A percentile compares a stretch with the other conserved stretches of the same genome.
These are phyloP conservation scores for Trypethelium eluteriae DNA, from an alignment of 495 filamentous ascomycete species.

Conservation along the genomic window DNA sequence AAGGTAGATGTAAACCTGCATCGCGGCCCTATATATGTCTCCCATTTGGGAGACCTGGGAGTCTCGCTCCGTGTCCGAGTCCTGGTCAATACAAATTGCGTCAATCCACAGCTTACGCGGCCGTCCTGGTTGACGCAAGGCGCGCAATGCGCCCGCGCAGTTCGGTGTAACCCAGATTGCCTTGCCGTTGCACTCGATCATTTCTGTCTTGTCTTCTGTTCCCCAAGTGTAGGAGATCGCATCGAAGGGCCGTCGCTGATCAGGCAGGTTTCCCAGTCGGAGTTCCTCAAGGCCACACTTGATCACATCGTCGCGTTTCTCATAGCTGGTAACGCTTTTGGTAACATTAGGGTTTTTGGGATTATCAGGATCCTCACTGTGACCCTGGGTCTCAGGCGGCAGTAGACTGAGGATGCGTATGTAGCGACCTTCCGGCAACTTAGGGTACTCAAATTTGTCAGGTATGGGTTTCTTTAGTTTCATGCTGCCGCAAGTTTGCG, in stretches of 20 bases:
- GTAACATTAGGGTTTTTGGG: no score
- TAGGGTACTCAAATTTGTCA: background rate
- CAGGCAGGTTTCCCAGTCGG: background rate
- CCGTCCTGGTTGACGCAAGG: background rate
- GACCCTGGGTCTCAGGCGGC: background rate
- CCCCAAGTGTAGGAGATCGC: conserved; percentile 15
- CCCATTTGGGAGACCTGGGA: conserved; percentile 15
- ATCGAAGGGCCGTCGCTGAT: background rate
- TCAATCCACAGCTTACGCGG: conserved; percentile 15
- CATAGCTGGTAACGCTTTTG: no score
- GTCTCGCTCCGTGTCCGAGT: background rate
- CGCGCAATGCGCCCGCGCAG: conserved; percentile 6
- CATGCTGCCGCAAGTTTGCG: background rate
- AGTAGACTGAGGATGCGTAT: background rate
- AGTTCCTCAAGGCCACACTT: background rate
- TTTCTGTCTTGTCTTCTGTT: background rate
- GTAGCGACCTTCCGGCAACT: background rate
- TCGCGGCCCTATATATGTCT: conserved; percentile 10
- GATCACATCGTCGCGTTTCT: background rate
- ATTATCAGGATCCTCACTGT: no score
- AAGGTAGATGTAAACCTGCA: conserved; percentile 11
- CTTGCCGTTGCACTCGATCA: background rate
- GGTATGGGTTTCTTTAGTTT: background rate
- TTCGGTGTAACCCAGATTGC: background rate
- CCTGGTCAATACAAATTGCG: conserved; percentile 17